Base-by-base conservation (phyloP, 78 protist species). In the Protostelium mycophagum region DNA sequence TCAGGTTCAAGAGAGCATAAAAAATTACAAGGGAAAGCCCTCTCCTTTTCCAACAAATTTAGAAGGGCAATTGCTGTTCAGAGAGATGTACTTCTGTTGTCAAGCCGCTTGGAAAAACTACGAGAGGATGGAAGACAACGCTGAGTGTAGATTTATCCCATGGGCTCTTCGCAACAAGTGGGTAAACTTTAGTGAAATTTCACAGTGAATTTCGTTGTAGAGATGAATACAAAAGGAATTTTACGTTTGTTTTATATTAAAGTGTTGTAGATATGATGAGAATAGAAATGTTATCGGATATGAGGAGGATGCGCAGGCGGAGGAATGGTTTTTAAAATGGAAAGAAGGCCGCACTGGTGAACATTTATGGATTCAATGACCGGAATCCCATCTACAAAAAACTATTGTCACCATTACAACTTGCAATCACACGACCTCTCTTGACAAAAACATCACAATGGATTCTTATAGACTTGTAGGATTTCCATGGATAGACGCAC, bases 401-500 rank as follows among this genome's bases (percentile, higher is more conserved):
- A n/a, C n/a, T n/a, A n/a, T n/a, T n/a, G n/a, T n/a, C n/a, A n/a
- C n/a, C n/a, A n/a, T n/a, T n/a, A n/a, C n/a, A n/a, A n/a, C n/a
- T n/a, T n/a, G n/a, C n/a, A n/a, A n/a, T n/a, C n/a, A n/a, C n/a
- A n/a, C n/a, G n/a, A n/a, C n/a, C n/a, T n/a, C n/a, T n/a, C n/a
- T n/a, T n/a, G n/a, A n/a, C n/a, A n/a, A n/a, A n/a, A n/a, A n/a
- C n/a, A n/a, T n/a, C n/a, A n/a, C n/a, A n/a, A n/a, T n/a, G n/a
- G n/a, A n/a, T n/a, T 83, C 29, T 83, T 28, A 83, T 29, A 83
- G 84, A 29, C 28, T 28, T 83, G 28, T 83, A 37, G 37, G 86
- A 5, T 85, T 37, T 84, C 94, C 94, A 10, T 92, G 88, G 90
- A 92, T 92, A 85, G 94, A 92, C 89, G 94, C 94, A 0, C 35